Base-by-base conservation (phyloP, 1,139 yeast species). In the Pichia sp. region DNA sequence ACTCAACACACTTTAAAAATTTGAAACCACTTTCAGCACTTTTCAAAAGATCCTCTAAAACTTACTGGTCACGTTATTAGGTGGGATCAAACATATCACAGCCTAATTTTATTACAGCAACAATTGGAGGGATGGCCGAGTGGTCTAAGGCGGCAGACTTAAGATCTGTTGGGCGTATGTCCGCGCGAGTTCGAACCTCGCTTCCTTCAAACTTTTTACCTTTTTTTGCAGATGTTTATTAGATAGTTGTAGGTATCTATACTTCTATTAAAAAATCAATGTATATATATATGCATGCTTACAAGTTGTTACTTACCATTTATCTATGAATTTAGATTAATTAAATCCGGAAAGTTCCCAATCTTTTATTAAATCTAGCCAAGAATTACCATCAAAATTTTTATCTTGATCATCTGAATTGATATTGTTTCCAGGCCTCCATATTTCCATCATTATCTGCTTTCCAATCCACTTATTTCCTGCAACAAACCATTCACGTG, bases 341-440 rank as follows among this genome's bases (percentile, higher is more conserved):
- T 56, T 48, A 37, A 51, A 59, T 1, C 62, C 62, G 1, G 57
- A 47, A 8, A 59, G 46, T 27, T 71, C 78, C 80, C 80, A 76
- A 43, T 71, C 76, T 38, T 76, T 62, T 2, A 76, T 64, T 61
- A 75, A 56, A 49, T 74, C 79, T 66, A 74, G 64, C 69, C 77
- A 74, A 20, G 74, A 70, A 23, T 55, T 53, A n/a, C 64, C 65
- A 36, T 72, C 52, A 14, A 47, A 76, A 2, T 65, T 68, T 11
- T 57, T 57, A 9, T 40, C 46, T n/a, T 37, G 3, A 11, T 37
- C 38, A 20, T 38, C 40, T 18, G 13, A 32, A 16, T 20, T 15
- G 5, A 8, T 24, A 19, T 30, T 15, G 10, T 60, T 64, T 39
- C 72, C 55, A 23, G 76, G 55, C 34, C 69, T 63, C 74, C 78